Conservation (phyloP, 495 filamentous ascomycete genomes). For the Peziza echinospora region DNA sequence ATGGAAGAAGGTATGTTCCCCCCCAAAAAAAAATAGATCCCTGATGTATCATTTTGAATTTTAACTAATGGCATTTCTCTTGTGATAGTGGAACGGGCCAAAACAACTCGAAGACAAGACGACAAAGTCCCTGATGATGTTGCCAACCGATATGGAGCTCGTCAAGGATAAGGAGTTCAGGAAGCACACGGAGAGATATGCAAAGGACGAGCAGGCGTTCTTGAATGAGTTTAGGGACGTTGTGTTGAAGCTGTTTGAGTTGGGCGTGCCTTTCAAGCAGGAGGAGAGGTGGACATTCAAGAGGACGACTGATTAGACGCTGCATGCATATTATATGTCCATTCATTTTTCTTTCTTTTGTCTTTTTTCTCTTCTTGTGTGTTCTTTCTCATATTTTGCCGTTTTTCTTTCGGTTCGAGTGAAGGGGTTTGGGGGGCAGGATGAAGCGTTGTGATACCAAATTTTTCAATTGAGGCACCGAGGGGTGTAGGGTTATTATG, state of each 20-base stretch:
- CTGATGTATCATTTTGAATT: background rate
- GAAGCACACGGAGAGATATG: slow-evolving; percentile 70
- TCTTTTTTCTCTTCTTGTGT: too few species aligned
- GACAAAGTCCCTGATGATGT: slow-evolving; percentile 86
- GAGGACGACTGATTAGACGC: slow-evolving; percentile 30
- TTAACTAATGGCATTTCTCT: background rate
- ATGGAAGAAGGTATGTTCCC: slow-evolving; percentile 40
- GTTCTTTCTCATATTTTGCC: too few species aligned
- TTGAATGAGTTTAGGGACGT: slow-evolving; percentile 80
- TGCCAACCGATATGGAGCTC: slow-evolving; percentile 76
- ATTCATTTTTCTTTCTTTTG: too few species aligned
- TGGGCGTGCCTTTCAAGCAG: slow-evolving; percentile 72
- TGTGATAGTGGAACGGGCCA: slow-evolving; percentile 57
- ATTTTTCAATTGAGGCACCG: too few species aligned
- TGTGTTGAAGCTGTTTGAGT: slow-evolving; percentile 66
- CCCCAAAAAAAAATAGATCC: too few species aligned
- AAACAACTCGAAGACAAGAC: slow-evolving; percentile 42
- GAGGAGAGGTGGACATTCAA: slow-evolving; percentile 60
- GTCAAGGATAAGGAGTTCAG: slow-evolving; percentile 77
- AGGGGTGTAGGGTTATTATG: too few species aligned
- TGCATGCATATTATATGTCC: too few species aligned
- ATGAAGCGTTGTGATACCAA: too few species aligned
- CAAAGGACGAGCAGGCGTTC: slow-evolving; percentile 75
- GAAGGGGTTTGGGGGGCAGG: too few species aligned
- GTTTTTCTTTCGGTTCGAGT: too few species aligned